These are phyloP conservation scores for Trametes maxima DNA, from an alignment of 768 basidiomycete genomes.

Conservation along the genomic window DNA sequence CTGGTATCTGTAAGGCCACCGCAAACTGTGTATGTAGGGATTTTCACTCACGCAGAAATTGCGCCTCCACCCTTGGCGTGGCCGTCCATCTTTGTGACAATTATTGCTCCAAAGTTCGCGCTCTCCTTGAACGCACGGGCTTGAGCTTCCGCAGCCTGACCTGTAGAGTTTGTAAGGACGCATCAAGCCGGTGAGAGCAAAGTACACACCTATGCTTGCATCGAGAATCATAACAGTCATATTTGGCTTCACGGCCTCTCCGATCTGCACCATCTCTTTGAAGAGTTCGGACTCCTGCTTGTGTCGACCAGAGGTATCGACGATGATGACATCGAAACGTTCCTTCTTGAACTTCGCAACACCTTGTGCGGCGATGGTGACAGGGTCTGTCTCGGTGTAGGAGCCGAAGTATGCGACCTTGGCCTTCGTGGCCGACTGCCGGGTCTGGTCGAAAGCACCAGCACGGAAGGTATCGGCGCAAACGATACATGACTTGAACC, in stretches of 20 bases:
- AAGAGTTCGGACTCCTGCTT: constrained; percentile 97
- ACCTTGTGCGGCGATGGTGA: constrained; percentile 91
- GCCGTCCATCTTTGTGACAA: constrained; percentile 99
- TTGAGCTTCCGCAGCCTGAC: constrained; percentile 97
- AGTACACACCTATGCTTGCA: constrained; percentile 83
- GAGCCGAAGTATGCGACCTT: constrained; percentile 99
- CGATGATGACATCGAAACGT: constrained; percentile 97
- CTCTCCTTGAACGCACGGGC: constrained; percentile 97
- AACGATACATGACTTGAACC: constrained; percentile 95
- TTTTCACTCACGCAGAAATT: constrained; percentile 88
- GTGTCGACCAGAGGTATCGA: constrained; percentile 96
- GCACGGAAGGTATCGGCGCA: constrained; percentile 99
- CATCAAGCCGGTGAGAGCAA: background rate
- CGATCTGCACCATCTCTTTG: constrained; percentile 97
- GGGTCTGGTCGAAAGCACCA: constrained; percentile 98
- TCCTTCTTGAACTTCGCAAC: constrained; percentile 98
- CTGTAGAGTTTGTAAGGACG: constrained; percentile 34
- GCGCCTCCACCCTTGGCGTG: constrained; percentile 99
- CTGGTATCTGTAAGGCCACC: constrained; percentile 42
- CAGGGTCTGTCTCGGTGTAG: constrained; percentile 98
- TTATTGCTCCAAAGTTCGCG: constrained; percentile 97
- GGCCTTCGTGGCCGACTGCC: constrained; percentile 98
- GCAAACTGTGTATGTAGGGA: background rate
- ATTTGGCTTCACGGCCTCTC: constrained; percentile 89
- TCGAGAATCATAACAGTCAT: constrained; percentile 97